Conservation (phyloP, 1,139 yeast species). For the Ogataea hybrid region DNA sequence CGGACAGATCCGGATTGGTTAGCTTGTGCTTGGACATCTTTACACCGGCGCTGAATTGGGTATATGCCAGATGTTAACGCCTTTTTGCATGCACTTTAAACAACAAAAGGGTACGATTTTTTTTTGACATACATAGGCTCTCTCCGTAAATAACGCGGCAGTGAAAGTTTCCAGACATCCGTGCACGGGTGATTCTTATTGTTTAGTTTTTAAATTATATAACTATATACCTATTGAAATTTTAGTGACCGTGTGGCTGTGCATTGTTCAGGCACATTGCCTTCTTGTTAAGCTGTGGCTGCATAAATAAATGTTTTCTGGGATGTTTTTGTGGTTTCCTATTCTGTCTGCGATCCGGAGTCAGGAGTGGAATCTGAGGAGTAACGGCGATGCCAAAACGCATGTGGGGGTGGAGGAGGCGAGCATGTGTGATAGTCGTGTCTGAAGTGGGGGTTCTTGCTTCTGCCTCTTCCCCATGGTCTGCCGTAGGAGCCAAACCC, state of each 20-base stretch:
- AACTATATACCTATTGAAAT: no score
- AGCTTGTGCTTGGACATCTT: constrained; percentile 7
- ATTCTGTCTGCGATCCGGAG: constrained; percentile 5
- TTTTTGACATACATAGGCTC: constrained; percentile 1
- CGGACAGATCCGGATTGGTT: neutral
- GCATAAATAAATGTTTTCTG: neutral
- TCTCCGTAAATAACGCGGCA: constrained; percentile 9
- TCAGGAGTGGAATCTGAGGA: neutral
- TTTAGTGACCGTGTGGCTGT: no score
- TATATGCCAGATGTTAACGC: neutral
- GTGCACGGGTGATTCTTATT: neutral
- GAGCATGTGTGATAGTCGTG: neutral
- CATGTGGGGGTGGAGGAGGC: neutral
- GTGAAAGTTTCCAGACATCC: constrained; percentile 1
- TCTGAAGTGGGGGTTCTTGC: neutral
- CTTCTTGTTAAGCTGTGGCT: no score
- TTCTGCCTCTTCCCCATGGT: neutral
- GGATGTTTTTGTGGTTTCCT: neutral
- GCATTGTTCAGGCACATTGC: no score
- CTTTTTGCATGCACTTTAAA: constrained; percentile 4
- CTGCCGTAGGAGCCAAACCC: neutral
- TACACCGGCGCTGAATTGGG: constrained; percentile 1
- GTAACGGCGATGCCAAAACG: neutral
- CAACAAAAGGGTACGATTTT: constrained; percentile 2
- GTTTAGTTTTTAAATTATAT: neutral